These are phyloP conservation scores for Coemansia sp. DNA, from an alignment of 192 early-diverging fungal genomes.

Conservation along the genomic window DNA sequence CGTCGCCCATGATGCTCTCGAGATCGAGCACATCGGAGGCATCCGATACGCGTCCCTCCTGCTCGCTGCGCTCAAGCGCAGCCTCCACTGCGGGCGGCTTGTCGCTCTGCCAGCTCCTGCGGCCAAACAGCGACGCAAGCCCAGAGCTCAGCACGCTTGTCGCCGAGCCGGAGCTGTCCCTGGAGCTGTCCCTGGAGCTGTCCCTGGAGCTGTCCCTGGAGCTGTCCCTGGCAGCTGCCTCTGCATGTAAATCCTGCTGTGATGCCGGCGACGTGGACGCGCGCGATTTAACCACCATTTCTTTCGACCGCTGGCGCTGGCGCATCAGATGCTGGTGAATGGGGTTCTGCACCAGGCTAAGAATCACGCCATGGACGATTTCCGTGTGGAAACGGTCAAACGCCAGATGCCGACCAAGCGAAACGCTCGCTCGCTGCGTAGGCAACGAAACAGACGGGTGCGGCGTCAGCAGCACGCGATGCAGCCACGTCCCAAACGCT, in stretches of 20 bases:
- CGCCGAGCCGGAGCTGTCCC: background rate
- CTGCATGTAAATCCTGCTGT: background rate
- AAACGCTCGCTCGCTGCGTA: slow-evolving; percentile 46
- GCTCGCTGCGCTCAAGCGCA: background rate
- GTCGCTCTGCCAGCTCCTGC: slow-evolving; percentile 30
- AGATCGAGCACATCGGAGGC: background rate
- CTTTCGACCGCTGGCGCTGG: slow-evolving; percentile 39
- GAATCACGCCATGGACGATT: slow-evolving; percentile 52
- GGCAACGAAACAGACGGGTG: slow-evolving; percentile 44
- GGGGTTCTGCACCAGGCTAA: slow-evolving; percentile 43
- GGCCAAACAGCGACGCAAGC: slow-evolving; percentile 42
- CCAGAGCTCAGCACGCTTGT: slow-evolving; percentile 16
- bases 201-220: background rate
- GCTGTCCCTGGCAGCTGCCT: slow-evolving; percentile 6
- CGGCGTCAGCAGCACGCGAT: slow-evolving; percentile 50
- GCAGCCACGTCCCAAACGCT: slow-evolving; percentile 52
- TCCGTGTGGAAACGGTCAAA: slow-evolving; percentile 53
- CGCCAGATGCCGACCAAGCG: slow-evolving; percentile 32
- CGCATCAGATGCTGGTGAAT: slow-evolving; percentile 31
- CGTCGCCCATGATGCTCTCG: slow-evolving; percentile 9
- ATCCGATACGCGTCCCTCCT: background rate
- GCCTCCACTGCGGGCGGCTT: background rate
- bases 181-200: background rate
- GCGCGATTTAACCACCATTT: slow-evolving; percentile 44
- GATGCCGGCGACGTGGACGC: background rate